Conservation (phyloP, 441 rosid genomes). For the Eutrema salsugineum region DNA sequence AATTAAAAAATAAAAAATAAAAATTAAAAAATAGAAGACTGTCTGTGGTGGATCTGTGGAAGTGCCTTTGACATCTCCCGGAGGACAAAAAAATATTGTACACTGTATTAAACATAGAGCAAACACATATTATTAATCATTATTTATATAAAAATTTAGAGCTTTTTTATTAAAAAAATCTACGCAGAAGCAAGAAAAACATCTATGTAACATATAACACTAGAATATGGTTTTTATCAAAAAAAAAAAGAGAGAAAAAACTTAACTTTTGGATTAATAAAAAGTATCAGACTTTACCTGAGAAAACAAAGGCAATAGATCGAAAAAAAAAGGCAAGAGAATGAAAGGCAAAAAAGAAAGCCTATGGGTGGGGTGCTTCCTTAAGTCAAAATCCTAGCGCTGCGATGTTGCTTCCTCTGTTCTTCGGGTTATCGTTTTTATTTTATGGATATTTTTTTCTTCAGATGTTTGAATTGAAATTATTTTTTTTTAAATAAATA, state of each 20-base stretch:
- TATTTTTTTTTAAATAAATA: no score
- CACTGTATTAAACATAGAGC: no score
- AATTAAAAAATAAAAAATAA: neutral
- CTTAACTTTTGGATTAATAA: neutral
- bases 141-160: neutral
- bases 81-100: no score
- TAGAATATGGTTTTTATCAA: no score
- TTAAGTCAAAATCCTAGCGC: constrained; percentile 22
- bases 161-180: neutral
- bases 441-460: neutral
- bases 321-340: neutral
- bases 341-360: neutral
- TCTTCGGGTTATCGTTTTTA: neutral
- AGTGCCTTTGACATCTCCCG: neutral
- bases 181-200: neutral
- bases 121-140: neutral
- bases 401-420: no score
- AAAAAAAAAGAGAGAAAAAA: no score
- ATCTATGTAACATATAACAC: neutral
- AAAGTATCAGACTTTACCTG: neutral
- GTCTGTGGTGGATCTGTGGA: neutral
- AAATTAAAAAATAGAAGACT: neutral
- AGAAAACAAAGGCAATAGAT: neutral
- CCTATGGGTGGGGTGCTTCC: constrained; percentile 11
- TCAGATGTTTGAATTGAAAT: neutral